Evolutionary conservation across 2,329 filamentous ascomycete genomes (phyloP).

Genomic region (Metarhizium robertsii): DNA sequence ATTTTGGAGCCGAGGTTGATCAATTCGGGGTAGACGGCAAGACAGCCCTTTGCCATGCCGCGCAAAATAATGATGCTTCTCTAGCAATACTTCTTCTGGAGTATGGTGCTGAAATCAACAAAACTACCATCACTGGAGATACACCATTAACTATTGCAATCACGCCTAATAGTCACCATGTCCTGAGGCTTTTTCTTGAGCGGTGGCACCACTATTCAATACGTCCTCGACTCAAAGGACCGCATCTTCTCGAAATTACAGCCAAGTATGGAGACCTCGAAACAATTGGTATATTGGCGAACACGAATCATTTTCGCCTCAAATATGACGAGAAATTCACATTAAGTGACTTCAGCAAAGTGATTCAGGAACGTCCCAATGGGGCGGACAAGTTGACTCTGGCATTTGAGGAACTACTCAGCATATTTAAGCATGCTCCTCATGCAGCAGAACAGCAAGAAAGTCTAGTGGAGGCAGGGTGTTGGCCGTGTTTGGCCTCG

Average conservation of each 20-base stretch:
- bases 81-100: constrained; percentile 24
- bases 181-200: constrained; percentile 23
- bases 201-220: constrained; percentile 23
- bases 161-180: constrained; percentile 23
- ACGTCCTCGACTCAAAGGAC: constrained; percentile 21
- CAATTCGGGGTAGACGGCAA: constrained; percentile 18
- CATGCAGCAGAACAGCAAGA: background rate
- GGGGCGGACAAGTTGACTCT: background rate
- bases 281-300: constrained; percentile 16
- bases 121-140: constrained; percentile 14
- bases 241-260: constrained; percentile 18
- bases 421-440: constrained; percentile 1
- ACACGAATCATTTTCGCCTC: constrained; percentile 16
- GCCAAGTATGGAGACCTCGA: constrained; percentile 20
- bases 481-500: background rate
- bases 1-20: constrained; percentile 25
- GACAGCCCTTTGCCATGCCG: constrained; percentile 21
- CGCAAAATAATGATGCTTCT: constrained; percentile 18
- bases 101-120: constrained; percentile 24
- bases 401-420: constrained; percentile 4
- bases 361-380: background rate
- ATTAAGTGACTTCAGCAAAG: constrained; percentile 6
- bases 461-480: background rate
- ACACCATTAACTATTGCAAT: constrained; percentile 24
- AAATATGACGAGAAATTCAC: constrained; percentile 16